Evolutionary conservation across 1,284 basidiomycete genomes (phyloP).

Genomic region (Pseudozyma hubeiensis): DNA sequence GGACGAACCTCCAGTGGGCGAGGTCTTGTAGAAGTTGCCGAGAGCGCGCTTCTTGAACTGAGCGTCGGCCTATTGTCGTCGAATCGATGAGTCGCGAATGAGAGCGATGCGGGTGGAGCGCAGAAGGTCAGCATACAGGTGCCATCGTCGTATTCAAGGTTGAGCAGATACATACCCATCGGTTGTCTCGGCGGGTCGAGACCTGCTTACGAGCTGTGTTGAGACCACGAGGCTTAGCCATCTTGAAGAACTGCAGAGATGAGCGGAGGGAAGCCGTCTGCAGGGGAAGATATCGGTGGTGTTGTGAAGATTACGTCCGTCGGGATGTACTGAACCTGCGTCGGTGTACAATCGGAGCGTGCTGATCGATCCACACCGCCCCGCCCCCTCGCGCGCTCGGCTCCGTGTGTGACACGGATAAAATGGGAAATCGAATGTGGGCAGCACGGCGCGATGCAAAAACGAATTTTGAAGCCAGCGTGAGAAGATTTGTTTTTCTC

Average conservation of each 20-base stretch:
- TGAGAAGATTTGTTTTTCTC: no score
- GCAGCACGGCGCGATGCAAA: no score
- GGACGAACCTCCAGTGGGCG: constrained; percentile 98
- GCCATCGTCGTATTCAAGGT: neutral
- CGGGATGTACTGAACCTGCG: constrained; percentile 1
- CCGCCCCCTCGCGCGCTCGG: neutral
- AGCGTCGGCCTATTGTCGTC: constrained; percentile 84
- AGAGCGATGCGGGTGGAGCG: neutral
- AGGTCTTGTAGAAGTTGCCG: constrained; percentile 99
- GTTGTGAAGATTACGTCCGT: no score
- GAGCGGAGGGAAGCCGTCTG: constrained; percentile 1
- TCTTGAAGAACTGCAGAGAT: constrained; percentile 51
- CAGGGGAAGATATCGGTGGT: constrained; percentile 15
- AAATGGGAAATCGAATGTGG: no score
- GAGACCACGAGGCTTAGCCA: constrained; percentile 90
- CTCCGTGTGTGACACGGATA: no score
- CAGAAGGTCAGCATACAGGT: constrained; percentile 17
- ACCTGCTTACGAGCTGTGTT: constrained; percentile 99
- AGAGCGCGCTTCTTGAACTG: constrained; percentile 99
- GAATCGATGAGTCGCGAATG: neutral
- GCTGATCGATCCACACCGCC: constrained; percentile 4
- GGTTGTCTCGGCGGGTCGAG: constrained; percentile 91
- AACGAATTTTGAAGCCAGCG: no score
- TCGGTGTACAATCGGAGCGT: constrained; percentile 7
- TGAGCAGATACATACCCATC: constrained; percentile 75